phyloP scores from a whole-genome alignment of 805 yeast genomes.

The Henningerozyma blattae region DNA sequence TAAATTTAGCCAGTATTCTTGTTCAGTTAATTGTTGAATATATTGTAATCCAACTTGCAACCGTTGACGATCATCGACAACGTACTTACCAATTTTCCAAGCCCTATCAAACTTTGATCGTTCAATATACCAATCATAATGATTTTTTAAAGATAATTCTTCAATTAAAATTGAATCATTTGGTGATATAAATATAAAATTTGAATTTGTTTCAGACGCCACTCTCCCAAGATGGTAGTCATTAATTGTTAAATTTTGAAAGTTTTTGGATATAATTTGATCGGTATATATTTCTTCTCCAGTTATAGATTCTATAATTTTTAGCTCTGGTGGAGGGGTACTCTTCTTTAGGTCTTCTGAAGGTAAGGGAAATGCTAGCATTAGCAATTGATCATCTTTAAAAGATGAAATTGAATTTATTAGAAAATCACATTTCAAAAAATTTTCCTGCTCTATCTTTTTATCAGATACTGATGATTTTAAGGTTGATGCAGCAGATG shows the following conservation, averaged over 20 bases:
- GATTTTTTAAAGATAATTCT: conserved; percentile 58
- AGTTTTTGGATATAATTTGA: conserved; percentile 54
- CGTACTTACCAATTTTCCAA: conserved; percentile 60
- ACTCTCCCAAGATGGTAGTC: conserved; percentile 62
- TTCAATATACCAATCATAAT: conserved; percentile 59
- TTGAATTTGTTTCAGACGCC: conserved; percentile 24
- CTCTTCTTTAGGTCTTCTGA: conserved; percentile 18
- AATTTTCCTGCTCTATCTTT: conserved; percentile 26
- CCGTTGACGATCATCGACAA: conserved; percentile 39
- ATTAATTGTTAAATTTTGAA: conserved; percentile 54
- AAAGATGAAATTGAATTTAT: conserved; percentile 73
- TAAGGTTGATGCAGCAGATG: conserved; percentile 36
- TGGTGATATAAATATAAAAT: conserved; percentile 65
- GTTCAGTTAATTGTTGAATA: conserved; percentile 25
- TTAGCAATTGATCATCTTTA: conserved; percentile 54
- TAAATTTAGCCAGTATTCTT: conserved; percentile 22
- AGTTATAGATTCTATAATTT: conserved; percentile 48
- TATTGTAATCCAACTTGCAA: conserved; percentile 47
- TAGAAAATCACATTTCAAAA: conserved; percentile 33
- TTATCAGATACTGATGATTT: conserved; percentile 29
- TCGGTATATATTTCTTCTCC: conserved; percentile 73
- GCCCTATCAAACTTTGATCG: conserved; percentile 50
- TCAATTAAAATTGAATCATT: conserved; percentile 70
- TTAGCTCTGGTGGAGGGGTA: conserved; percentile 62
- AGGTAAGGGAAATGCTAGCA: conserved; percentile 16